These are phyloP conservation scores for sunflower (Helianthus annuus) DNA, from an alignment of 129 eudicot species.

Conservation along the genomic window DNA sequence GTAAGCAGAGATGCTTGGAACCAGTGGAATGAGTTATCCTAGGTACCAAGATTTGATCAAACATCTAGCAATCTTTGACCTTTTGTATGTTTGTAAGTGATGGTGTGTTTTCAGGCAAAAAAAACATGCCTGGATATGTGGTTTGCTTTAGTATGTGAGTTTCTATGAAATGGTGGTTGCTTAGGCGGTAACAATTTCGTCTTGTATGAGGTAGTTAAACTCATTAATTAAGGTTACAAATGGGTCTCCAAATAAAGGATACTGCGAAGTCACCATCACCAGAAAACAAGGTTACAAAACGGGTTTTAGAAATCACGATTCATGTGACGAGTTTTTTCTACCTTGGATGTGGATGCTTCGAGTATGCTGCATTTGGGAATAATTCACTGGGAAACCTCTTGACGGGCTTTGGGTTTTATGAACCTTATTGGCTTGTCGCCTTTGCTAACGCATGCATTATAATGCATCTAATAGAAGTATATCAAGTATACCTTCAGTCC, in stretches of 20 bases:
- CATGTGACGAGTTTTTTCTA: slow-evolving; percentile 58
- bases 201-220: slow-evolving; percentile 55
- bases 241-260: slow-evolving; percentile 37
- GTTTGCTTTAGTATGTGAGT: too few species aligned
- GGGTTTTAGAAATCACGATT: slow-evolving; percentile 53
- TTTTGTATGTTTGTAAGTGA: too few species aligned
- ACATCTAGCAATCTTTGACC: too few species aligned
- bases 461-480: slow-evolving; percentile 75
- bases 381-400: slow-evolving; percentile 71
- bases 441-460: slow-evolving; percentile 65
- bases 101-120: too few species aligned
- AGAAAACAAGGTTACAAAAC: slow-evolving; percentile 63
- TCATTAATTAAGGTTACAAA: not conserved
- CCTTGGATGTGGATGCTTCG: slow-evolving; percentile 80
- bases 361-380: slow-evolving; percentile 63
- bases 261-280: slow-evolving; percentile 68
- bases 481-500: slow-evolving; percentile 22
- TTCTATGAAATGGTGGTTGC: too few species aligned
- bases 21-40: too few species aligned
- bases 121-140: too few species aligned
- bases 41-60: too few species aligned
- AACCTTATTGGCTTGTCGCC: slow-evolving; percentile 77
- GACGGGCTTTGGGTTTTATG: slow-evolving; percentile 78
- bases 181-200: too few species aligned
- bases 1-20: too few species aligned